Evolutionary conservation across 371 early-diverging fungal species (phyloP), one percentile per base, ranked within the genome.

Genomic region (Mucor piriformis): DNA sequence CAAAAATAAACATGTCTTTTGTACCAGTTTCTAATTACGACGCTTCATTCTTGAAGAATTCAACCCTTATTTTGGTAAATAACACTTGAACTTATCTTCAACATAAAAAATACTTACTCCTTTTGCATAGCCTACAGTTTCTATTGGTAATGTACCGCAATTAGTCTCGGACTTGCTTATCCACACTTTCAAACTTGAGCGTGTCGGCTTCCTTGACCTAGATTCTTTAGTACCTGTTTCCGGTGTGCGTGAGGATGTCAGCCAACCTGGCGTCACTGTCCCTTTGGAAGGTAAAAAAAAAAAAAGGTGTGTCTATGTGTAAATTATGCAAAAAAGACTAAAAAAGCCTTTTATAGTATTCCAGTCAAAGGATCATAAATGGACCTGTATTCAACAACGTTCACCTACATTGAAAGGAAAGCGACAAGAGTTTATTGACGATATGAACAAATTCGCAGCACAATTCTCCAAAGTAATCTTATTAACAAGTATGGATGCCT

Each of bases 101-200:
- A 10, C 11, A 16, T 1, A 16, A 8, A 3, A 0, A 11, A 15
- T 21, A 40, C 16, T 18, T 12, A 15, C 13, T 3, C 24, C 7
- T 27, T 15, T 8, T 23, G 16, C 50, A 18, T 53, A 83, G 76
- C 92, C 92, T 6, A 76, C 88, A 0, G 90, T 92, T 10, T 91
- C 92, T 6, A 87, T 91, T 43, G 92, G 91, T 48, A 91, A 91
- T 62, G 89, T 91, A 23, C 91, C 92, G 38, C 92, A 92, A 66
- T 70, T 91, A 24, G 69, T 85, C 0, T 74, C 82, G 20, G 92
- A 92, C 77, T 74, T 92, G 34, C 59, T 91, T 0, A 81, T 91
- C 44, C 81, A 85, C 48, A 89, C 90, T 1, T 69, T 90, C 10
- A 47, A 70, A n/a, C 67, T 89, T 6, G 67, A 81, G 38, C 83